Conservation (phyloP, 2,329 filamentous ascomycete species). For the Ascochyta fabae region DNA sequence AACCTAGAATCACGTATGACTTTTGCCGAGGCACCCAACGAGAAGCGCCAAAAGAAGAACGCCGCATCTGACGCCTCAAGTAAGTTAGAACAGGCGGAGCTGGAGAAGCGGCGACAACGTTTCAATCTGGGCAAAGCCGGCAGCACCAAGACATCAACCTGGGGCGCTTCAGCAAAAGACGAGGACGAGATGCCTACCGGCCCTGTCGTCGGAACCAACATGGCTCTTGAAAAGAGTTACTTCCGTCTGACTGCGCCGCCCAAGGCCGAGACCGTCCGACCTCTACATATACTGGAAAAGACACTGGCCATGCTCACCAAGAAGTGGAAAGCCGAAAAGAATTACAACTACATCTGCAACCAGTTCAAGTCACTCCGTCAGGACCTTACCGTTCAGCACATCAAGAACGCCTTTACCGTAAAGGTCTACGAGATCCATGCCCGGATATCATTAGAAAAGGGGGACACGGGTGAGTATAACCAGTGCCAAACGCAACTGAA, state of each 20-base stretch:
- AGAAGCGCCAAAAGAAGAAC: conserved; percentile 57
- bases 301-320: conserved; percentile 88
- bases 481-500: conserved; percentile 99
- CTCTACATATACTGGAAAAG: conserved; percentile 77
- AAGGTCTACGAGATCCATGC: conserved; percentile 97
- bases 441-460: conserved; percentile 95
- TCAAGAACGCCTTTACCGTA: conserved; percentile 96
- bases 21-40: conserved; percentile 57
- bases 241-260: conserved; percentile 91
- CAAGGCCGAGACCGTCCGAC: conserved; percentile 86
- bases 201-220: conserved; percentile 85
- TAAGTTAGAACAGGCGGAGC: conserved; percentile 87
- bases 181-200: conserved; percentile 59
- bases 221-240: conserved; percentile 89
- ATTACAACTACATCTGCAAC: conserved; percentile 97
- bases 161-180: conserved; percentile 56
- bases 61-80: conserved; percentile 65
- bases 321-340: conserved; percentile 92
- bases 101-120: conserved; percentile 88
- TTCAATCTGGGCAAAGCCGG: conserved; percentile 67
- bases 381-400: conserved; percentile 96
- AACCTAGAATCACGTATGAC: conserved; percentile 78
- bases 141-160: conserved; percentile 61
- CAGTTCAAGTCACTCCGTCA: conserved; percentile 99
- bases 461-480: conserved; percentile 99